Evolutionary conservation across 805 yeast genomes (phyloP), one percentile per base, ranked within the genome.

Genomic region (Starmerella powellii): DNA sequence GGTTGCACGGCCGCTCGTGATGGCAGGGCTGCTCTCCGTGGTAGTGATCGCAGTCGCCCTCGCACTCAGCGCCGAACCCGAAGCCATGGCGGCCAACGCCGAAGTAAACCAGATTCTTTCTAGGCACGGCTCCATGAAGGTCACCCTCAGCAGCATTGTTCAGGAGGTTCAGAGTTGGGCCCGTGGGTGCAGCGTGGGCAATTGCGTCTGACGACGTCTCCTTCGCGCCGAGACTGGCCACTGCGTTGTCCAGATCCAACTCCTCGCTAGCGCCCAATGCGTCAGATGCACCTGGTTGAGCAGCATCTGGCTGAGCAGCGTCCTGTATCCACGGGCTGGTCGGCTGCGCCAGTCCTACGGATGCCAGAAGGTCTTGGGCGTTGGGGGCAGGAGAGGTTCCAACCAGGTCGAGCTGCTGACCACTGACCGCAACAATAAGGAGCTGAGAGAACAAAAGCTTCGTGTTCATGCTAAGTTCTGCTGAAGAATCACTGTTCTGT

Each of bases 41-140:
- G 27, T 18, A 18, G 6, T 20, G 10, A 34, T 26, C 30, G 32
- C 37, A 23, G n/a, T 26, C 30, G 15, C 18, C 35, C n/a, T 18
- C 31, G 36, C 37, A 26, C 17, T 21, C 30, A n/a, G 40, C 40
- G n/a, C 42, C 42, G 18, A 39, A 5, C 4, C 30, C 33, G 37
- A 38, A 32, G 5, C 46, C 46, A 17, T 40, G 45, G 16, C 40
- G 42, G 28, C 39, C 45, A 8, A 42, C 17, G 2, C 47, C 47
- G 21, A 46, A 40, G 40, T 37, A 46, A 11, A 48, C 41, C 39
- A 46, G 10, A 26, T 48, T 45, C 41, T 48, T 41, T 19, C 51
- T 49, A 20, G 40, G 32, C 16, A 6, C n/a, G 12, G 49, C 44
- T 3, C 49, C 49, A 15, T 33, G 40, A n/a, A 40, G 20, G 19